Conservation (phyloP, 257 asterid genomes). For the Gentiana dahurica region DNA sequence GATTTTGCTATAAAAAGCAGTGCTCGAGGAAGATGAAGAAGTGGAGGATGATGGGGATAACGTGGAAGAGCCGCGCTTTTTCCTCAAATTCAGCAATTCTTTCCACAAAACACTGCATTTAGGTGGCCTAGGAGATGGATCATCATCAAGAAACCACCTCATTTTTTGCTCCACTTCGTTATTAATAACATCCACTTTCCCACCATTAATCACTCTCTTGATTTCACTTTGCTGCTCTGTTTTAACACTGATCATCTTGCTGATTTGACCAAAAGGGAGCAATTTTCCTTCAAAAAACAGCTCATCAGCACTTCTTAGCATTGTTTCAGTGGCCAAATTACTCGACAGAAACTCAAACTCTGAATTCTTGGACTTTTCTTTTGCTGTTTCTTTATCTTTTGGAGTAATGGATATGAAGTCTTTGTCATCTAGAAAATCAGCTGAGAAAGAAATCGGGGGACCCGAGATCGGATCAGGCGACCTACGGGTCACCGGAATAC, state of each 20-base stretch:
- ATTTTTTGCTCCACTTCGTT: conserved; percentile 31
- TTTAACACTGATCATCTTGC: conserved; percentile 33
- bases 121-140: conserved; percentile 93
- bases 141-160: conserved; percentile 76
- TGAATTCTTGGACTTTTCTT: conserved; percentile 14
- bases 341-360: conserved; percentile 74
- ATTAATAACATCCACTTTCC: conserved; percentile 2
- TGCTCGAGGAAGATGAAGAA: conserved; percentile 28
- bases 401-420: conserved; percentile 74
- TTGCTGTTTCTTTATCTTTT: conserved; percentile 5
- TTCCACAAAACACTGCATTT: conserved; percentile 83
- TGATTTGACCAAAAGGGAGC: conserved; percentile 58
- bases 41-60: conserved; percentile 40
- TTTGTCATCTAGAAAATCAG: conserved; percentile 66
- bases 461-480: conserved; percentile 25
- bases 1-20: conserved; percentile 20
- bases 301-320: conserved; percentile 71
- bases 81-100: conserved; percentile 60
- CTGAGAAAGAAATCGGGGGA: conserved; percentile 72
- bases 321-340: conserved; percentile 16
- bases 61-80: conserved; percentile 42
- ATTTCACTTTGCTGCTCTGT: conserved; percentile 14
- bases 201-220: neutral
- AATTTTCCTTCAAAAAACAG: conserved; percentile 60
- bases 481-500: conserved; percentile 19